Evolutionary conservation across 2,329 filamentous ascomycete genomes (phyloP), one percentile per base, ranked within the genome.

Genomic region (Stromatinia cepivora): DNA sequence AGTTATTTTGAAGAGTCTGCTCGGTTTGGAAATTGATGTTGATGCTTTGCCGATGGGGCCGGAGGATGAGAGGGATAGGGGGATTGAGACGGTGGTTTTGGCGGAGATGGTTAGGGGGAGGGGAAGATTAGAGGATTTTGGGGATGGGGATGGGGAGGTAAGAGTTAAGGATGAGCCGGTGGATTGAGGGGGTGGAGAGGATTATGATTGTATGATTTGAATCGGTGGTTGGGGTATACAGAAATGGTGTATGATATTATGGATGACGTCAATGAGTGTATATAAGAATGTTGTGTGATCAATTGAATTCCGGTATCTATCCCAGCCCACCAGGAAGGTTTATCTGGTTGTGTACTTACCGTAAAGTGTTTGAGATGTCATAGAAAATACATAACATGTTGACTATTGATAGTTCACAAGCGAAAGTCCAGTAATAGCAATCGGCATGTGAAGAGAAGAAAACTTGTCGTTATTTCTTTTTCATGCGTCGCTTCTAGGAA

Each of bases 31-130:
- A 42, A 91, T 97, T 69, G 92, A 97, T 79, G 81, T 96, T 5
- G 92, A 97, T 52, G 83, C 84, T n/a, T 80, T 98, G 77, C 94
- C 94, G 0, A 95, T 93, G 88, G 94, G 93, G 0, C 89, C 90
- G 1, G 92, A 95, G 74, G 85, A 89, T 71, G 83, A 87, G 67
- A 86, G 85, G 25, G 90, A 89, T 0, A 86, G 84, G 0, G 92
- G 92, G 0, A 86, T 94, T 52, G 94, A 97, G 82, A 98, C 94
- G 5, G 87, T 97, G 0, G 84, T 95, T 9, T 79, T 88, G 64
- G 93, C 94, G 0, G 66, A 74, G 25, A 73, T 76, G 52, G 70
- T 76, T 46, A 71, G 72, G 52, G 73, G 72, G 39, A 73, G 71
- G 22, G 58, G 77, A 63, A 77, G 77, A 10, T 71, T 76, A 39